phyloP scores from a whole-genome alignment of 805 yeast genomes.

The Pichia ethanolica region DNA sequence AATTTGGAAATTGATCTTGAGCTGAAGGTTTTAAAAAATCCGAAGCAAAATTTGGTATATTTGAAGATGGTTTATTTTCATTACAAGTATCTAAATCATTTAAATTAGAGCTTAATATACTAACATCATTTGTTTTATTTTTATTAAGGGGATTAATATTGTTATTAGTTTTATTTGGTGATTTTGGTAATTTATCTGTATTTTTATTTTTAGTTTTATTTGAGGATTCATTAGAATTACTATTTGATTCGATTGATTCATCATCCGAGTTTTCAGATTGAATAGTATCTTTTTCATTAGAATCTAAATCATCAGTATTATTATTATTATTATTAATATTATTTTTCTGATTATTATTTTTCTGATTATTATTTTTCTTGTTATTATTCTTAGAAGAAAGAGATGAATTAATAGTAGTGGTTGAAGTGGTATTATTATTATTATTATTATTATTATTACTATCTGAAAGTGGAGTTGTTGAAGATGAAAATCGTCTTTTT shows the following conservation, averaged over 20 bases:
- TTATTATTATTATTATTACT: neutral
- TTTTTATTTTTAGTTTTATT: no score
- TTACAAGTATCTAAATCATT: constrained; percentile 1
- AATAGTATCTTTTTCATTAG: neutral
- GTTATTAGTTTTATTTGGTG: no score
- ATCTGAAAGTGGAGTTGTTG: neutral
- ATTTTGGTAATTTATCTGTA: no score
- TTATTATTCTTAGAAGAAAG: neutral
- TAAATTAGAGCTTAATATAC: constrained; percentile 4
- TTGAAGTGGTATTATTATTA: neutral
- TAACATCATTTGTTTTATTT: neutral
- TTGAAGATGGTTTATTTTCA: neutral
- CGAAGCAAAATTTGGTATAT: constrained; percentile 4
- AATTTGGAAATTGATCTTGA: constrained; percentile 17
- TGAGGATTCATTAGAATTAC: no score
- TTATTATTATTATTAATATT: neutral
- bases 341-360: neutral
- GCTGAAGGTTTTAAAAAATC: constrained; percentile 18
- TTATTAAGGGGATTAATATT: neutral
- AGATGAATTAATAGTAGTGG: neutral
- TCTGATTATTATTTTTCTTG: neutral
- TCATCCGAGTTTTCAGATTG: no score
- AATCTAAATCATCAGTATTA: neutral
- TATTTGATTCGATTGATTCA: no score
- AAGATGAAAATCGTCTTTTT: neutral